Conservation (phyloP, 2,329 filamentous ascomycete genomes). For the Corinectria fuckeliana region DNA sequence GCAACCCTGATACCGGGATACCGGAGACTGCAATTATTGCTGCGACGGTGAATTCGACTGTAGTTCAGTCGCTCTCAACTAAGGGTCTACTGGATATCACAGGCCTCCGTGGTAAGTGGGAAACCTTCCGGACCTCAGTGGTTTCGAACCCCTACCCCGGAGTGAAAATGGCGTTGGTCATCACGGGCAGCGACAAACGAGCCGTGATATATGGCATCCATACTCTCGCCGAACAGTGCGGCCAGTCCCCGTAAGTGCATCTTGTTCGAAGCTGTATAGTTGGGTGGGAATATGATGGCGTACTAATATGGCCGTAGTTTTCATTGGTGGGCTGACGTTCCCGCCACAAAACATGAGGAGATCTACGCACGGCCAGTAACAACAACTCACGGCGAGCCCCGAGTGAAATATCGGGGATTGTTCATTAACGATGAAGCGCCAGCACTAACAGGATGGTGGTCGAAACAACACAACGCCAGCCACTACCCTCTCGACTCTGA, state of each 20-base stretch:
- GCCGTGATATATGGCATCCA: conserved; percentile 75
- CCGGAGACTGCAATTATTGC: background rate
- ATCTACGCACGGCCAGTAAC: conserved; percentile 62
- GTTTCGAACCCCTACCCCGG: conserved; percentile 64
- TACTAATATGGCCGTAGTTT: conserved; percentile 52
- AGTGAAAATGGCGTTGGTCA: conserved; percentile 65
- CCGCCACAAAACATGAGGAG: conserved; percentile 16
- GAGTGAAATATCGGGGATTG: conserved; percentile 71
- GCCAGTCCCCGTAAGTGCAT: conserved; percentile 56
- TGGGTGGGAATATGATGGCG: conserved; percentile 69
- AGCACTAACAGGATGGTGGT: conserved; percentile 70
- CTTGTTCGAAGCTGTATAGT: conserved; percentile 46
- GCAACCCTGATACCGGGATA: no score
- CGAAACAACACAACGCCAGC: conserved; percentile 48
- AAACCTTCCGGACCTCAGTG: conserved; percentile 67
- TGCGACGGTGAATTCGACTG: background rate
- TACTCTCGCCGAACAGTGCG: conserved; percentile 73
- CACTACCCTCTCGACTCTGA: conserved; percentile 55
- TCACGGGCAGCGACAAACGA: conserved; percentile 70
- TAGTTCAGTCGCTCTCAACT: no score
- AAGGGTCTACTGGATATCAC: conserved; percentile 43
- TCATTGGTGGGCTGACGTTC: conserved; percentile 47
- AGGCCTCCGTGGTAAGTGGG: conserved; percentile 68
- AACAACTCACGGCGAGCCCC: conserved; percentile 65
- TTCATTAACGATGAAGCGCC: conserved; percentile 77